A percentile compares a stretch with the other conserved stretches of the same genome.
phyloP scores from a whole-genome alignment of 116 monocot species.

The Phalaenopsis hybrid region DNA sequence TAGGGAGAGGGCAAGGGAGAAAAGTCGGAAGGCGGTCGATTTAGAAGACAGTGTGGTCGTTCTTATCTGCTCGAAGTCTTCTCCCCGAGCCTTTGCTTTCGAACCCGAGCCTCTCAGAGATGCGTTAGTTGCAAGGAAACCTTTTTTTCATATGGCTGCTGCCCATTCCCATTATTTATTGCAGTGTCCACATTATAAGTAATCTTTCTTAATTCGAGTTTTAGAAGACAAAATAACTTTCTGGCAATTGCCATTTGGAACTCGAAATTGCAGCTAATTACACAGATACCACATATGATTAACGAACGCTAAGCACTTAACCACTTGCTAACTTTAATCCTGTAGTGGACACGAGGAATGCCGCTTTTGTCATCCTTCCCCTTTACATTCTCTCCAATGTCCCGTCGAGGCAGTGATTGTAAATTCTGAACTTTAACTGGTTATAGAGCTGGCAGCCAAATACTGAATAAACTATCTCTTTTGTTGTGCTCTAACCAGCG shows the following conservation, averaged over 20 bases:
- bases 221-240: neutral
- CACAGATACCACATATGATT: neutral
- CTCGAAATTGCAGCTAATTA: neutral
- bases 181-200: neutral
- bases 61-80: constrained; percentile 33
- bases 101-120: constrained; percentile 15
- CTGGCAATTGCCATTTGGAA: neutral
- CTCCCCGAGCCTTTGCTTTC: constrained; percentile 15
- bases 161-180: constrained; percentile 5
- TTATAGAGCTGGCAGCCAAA: too few relatives aligned
- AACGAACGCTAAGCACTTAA: neutral
- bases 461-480: too few relatives aligned
- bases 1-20: neutral
- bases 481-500: too few relatives aligned
- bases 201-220: neutral
- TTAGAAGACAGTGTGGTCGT: constrained; percentile 11
- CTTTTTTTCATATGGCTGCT: neutral
- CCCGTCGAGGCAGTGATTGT: too few relatives aligned
- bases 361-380: neutral
- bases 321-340: constrained; percentile 3
- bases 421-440: too few relatives aligned
- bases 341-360: neutral
- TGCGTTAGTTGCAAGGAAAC: constrained; percentile 25
- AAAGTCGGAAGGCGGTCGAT: neutral
- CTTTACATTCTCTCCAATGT: neutral